Base-by-base conservation (phyloP, 495 filamentous ascomycete species). In the Hypoxylon fuscum region DNA sequence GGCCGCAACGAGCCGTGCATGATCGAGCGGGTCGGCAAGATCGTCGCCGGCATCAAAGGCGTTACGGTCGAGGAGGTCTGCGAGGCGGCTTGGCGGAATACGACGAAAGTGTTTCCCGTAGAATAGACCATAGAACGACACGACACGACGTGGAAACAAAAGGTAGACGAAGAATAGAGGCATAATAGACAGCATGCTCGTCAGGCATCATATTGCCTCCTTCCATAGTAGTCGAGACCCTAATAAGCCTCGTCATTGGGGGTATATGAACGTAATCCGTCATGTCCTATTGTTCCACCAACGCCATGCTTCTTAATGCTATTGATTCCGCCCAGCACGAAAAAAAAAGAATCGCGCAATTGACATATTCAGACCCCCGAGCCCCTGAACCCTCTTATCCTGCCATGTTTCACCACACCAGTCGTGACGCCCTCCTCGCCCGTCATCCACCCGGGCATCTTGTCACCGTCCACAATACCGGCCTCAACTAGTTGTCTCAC, bases 391-490 rank as follows among this genome's bases (percentile, higher is more conserved):
- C 81, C 83, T 34, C 70, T 70, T 55, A 85, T 86, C 63, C 81
- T 82, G 2, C 91, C 89, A 38, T 80, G 67, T 49, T 79, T 82
- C 0, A 96, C 85, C 35, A 83, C 81, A 0, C 88, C 90, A 38
- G 87, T 74, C 61, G 88, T 93, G 2, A 96, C 86, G 0, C 86
- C 89, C 17, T 90, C 91, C 67, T 96, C 91, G 1, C 92, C 92
- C 1, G 91, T 93, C 87, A 96, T 88, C 92, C 92, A 96, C 0
- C 91, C 89, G 0, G 92, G 92, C 86, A 96, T 93, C 18, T 77
- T 81, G 72, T 85, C 82, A 0, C 89, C 89, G 64, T 93, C 85
- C 10, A 95, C 72, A 11, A 90, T 78, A 0, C 91, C 91, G 9
- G 77, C 63, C 68, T 95, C 92, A 0, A 92, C 87, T 22, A 96